These are phyloP conservation scores for Colletotrichum tanaceti DNA, from an alignment of 2,329 filamentous ascomycete species.

Conservation along the genomic window DNA sequence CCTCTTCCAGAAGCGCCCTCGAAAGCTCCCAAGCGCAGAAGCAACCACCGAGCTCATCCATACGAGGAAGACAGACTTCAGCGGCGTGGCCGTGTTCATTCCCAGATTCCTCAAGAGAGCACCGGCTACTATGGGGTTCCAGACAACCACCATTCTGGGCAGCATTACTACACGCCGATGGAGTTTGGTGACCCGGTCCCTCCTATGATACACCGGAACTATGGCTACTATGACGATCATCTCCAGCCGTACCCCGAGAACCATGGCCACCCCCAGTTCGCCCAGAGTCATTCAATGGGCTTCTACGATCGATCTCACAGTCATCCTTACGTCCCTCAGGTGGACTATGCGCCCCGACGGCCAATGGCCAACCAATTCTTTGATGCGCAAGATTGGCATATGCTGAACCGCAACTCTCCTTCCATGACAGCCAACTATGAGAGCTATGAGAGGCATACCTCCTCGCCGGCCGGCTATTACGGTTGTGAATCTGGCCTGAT, in stretches of 20 bases:
- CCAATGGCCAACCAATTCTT: neutral
- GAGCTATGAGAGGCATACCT: neutral
- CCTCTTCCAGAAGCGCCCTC: neutral
- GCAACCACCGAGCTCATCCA: conserved; percentile 1
- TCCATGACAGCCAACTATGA: neutral
- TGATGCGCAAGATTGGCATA: neutral
- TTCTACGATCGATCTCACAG: neutral
- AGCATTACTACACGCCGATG: too few relatives aligned
- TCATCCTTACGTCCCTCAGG: neutral
- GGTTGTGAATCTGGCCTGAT: neutral
- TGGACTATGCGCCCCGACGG: neutral
- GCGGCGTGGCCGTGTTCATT: neutral
- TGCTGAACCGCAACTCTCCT: neutral
- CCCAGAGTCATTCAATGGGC: neutral
- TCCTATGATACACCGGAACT: neutral
- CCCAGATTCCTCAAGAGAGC: neutral
- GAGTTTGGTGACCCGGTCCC: neutral
- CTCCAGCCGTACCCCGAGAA: neutral
- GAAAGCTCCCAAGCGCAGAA: neutral
- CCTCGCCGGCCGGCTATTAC: neutral
- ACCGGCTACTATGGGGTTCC: neutral
- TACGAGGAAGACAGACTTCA: neutral
- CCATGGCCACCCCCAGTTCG: neutral
- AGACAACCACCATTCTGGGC: neutral
- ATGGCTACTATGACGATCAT: neutral